Evolutionary conservation across 176 grass and related monocot genomes (phyloP).

Genomic region (Metroxylon sagu): DNA sequence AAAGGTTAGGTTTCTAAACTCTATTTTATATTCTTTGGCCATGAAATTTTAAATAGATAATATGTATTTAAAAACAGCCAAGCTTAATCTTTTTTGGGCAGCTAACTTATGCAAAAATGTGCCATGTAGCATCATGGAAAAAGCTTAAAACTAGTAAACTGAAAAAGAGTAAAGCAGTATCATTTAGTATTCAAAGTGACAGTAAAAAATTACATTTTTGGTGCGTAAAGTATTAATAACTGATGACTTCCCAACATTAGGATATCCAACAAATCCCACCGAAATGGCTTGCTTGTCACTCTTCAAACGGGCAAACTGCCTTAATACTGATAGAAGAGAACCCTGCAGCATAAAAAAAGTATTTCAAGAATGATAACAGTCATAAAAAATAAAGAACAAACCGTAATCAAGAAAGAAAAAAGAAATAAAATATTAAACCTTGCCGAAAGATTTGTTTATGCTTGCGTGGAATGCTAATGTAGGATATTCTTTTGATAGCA

Average conservation of each 20-base stretch:
- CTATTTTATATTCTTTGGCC: too few species aligned
- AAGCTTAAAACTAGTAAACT: not conserved
- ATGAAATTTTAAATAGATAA: too few species aligned
- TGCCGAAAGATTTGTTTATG: slow-evolving; percentile 91
- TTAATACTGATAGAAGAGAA: slow-evolving; percentile 86
- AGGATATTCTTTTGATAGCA: slow-evolving; percentile 79
- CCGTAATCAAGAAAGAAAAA: not conserved
- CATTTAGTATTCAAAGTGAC: not conserved
- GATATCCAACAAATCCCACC: slow-evolving; percentile 96
- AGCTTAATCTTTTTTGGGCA: too few species aligned
- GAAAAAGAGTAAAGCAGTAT: not conserved
- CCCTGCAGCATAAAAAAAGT: slow-evolving; percentile 33
- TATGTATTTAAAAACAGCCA: too few species aligned
- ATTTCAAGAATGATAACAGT: not conserved
- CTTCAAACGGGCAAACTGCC: slow-evolving; percentile 86
- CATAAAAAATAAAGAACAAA: not conserved
- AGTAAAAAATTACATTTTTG: slow-evolving; percentile 60
- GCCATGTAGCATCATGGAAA: too few species aligned
- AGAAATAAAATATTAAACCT: slow-evolving; percentile 33
- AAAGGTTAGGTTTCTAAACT: too few species aligned
- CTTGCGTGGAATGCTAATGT: slow-evolving; percentile 95
- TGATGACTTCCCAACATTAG: slow-evolving; percentile 98
- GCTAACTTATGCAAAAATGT: too few species aligned
- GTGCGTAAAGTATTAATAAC: slow-evolving; percentile 97
- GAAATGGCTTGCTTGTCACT: slow-evolving; percentile 97